These are phyloP conservation scores for Leishmania aethiopica DNA, from an alignment of 208 protist genomes.

Conservation along the genomic window DNA sequence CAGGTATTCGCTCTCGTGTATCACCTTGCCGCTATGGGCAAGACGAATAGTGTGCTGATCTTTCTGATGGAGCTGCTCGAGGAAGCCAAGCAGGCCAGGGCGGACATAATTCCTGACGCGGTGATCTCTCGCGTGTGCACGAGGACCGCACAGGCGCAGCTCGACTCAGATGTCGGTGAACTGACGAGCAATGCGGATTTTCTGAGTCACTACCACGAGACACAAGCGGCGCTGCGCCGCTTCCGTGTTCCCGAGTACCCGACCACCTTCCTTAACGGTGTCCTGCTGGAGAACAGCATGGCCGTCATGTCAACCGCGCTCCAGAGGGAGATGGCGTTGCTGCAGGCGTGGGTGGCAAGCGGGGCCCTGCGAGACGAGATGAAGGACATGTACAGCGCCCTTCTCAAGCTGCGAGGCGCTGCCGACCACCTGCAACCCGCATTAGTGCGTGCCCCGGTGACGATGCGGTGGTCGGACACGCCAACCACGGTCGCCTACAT, in stretches of 20 bases:
- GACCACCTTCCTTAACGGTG: conserved; percentile 56
- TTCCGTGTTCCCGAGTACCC: conserved; percentile 25
- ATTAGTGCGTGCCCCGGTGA: conserved; percentile 10
- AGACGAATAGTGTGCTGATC: conserved; percentile 1
- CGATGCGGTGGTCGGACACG: conserved; percentile 17
- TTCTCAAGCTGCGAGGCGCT: conserved; percentile 45
- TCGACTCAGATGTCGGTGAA: conserved; percentile 23
- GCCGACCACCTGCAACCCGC: conserved; percentile 20
- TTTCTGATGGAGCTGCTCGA: conserved; percentile 25
- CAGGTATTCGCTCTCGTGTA: conserved; percentile 18
- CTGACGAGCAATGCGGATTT: conserved; percentile 30
- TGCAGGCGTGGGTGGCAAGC: conserved; percentile 33
- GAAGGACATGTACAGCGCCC: conserved; percentile 48
- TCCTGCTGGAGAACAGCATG: conserved; percentile 10
- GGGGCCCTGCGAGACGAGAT: conserved; percentile 40
- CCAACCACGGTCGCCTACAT: conserved; percentile 21
- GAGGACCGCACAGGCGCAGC: background rate
- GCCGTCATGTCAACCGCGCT: conserved; percentile 13
- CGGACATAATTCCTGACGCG: background rate
- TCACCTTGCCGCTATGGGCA: conserved; percentile 12
- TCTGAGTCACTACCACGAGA: conserved; percentile 34
- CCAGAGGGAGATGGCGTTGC: conserved; percentile 24
- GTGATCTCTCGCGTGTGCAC: conserved; percentile 16
- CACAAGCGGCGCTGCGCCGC: conserved; percentile 37
- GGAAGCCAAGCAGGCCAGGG: background rate